A percentile compares a stretch with the other conserved stretches of the same genome.
phyloP scores from a whole-genome alignment of 208 protist genomes.

The Leishmania lainsoni region DNA sequence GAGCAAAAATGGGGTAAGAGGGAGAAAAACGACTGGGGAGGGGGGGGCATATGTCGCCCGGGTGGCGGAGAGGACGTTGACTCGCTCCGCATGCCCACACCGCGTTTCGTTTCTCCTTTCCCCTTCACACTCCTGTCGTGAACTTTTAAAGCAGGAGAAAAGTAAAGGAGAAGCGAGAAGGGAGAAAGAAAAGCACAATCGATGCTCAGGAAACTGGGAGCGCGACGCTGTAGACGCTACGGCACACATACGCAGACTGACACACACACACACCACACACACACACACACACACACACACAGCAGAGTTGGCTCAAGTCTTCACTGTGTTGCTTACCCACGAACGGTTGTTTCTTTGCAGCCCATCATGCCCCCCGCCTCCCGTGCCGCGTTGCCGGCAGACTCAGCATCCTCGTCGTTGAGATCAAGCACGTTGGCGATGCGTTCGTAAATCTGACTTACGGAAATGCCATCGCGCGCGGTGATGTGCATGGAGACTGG shows the following conservation, averaged over 20 bases:
- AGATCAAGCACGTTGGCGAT: slow-evolving; percentile 20
- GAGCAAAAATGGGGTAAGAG: background rate
- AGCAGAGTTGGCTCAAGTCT: background rate
- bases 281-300: background rate
- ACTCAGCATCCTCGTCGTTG: slow-evolving; percentile 14
- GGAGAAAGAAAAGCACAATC: background rate
- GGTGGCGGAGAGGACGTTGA: background rate
- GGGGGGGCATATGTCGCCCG: background rate
- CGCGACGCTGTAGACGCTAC: too few relatives aligned
- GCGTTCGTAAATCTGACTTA: slow-evolving; percentile 19
- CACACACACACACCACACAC: background rate
- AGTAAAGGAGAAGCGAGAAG: background rate
- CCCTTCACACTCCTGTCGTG: background rate
- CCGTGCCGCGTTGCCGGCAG: slow-evolving; percentile 2
- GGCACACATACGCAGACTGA: background rate
- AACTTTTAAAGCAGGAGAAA: background rate
- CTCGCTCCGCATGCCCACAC: background rate
- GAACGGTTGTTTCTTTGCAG: slow-evolving; percentile 8
- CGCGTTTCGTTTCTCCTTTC: background rate
- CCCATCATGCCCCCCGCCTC: background rate
- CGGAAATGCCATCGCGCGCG: slow-evolving; percentile 23
- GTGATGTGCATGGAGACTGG: slow-evolving; percentile 34
- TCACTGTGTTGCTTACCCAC: slow-evolving; percentile 3
- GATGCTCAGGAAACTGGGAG: background rate
- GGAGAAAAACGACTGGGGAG: background rate